Evolutionary conservation across 306 rosid species (phyloP), one percentile per base, ranked within the genome.

Genomic region (Malus orientalis): DNA sequence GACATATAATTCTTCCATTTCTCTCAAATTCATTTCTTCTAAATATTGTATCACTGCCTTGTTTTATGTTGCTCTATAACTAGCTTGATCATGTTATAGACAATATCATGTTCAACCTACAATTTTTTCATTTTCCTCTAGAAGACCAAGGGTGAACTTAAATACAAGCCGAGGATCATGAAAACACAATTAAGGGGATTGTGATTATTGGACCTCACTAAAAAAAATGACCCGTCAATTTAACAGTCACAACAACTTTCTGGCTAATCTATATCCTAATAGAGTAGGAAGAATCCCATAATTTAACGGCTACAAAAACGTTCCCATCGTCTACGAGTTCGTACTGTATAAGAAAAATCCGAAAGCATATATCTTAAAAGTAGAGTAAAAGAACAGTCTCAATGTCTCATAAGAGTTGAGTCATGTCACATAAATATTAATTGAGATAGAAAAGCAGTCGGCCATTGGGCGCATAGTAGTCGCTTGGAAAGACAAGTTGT

Each of bases 1-100:
- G 78, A 54, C 77, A 74, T 67, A 27, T 73, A 80, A 67, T 73
- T 79, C 66, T 80, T 67, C 67, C 57, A 76, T 49, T 65, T 32
- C 60, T 76, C 63, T 65, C n/a, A 65, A 51, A 45, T 77, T n/a
- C 75, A 77, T 70, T 70, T 74, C 53, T 54, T 16, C 51, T 66
- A 63, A 40, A 54, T 44, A 73, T 38, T 64, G 4, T 32, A 12
- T 65, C 36, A 13, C 57, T 71, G 11, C 40, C 25, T 76, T 36
- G 70, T 67, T 67, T 30, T 32, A 47, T 53, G 30, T 4, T 42
- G 42, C 53, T 32, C 27, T 23, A 42, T 44, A 61, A 58, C 32
- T 73, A 67, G 36, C 57, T 8, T 44, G 74, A 53, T 19, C 67
- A 36, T 80, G 40, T 13, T 27, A 65, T 65, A 58, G 75, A 68